Evolutionary conservation across 768 basidiomycete genomes (phyloP).

Genomic region (Suillus plorans): DNA sequence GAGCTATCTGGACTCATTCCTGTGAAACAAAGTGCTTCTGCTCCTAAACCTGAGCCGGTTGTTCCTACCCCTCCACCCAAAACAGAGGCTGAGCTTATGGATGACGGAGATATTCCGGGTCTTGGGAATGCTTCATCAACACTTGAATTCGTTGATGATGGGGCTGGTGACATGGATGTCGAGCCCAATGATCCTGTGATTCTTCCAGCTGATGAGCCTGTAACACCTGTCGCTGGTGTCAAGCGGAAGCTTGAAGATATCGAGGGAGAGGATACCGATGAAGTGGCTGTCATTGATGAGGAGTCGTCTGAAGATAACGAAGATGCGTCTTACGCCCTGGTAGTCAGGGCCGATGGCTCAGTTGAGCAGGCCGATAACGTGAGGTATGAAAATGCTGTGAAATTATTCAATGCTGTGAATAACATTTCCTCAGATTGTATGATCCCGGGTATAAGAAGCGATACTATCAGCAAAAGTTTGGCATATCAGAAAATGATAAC

Average conservation of each 20-base stretch:
- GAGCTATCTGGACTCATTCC: constrained; percentile 66
- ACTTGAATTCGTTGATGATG: constrained; percentile 17
- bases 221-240: constrained; percentile 22
- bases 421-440: constrained; percentile 64
- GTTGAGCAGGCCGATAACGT: constrained; percentile 94
- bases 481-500: constrained; percentile 63
- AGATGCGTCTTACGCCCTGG: constrained; percentile 55
- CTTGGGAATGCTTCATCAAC: constrained; percentile 28
- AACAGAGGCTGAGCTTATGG: constrained; percentile 26
- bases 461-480: constrained; percentile 94
- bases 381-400: constrained; percentile 54
- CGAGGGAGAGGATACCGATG: constrained; percentile 40
- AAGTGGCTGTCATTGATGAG: constrained; percentile 22
- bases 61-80: constrained; percentile 18
- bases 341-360: constrained; percentile 87
- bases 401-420: constrained; percentile 3
- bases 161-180: constrained; percentile 29
- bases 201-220: constrained; percentile 22
- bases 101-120: constrained; percentile 35
- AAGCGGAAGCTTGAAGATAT: constrained; percentile 49
- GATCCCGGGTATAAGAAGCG: constrained; percentile 95
- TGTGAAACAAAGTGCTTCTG: constrained; percentile 35
- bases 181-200: constrained; percentile 13
- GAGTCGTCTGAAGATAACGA: constrained; percentile 46
- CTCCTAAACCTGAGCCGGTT: constrained; percentile 39